phyloP scores from a whole-genome alignment of 129 eudicot genomes.

The Flaveria sonorensis region DNA sequence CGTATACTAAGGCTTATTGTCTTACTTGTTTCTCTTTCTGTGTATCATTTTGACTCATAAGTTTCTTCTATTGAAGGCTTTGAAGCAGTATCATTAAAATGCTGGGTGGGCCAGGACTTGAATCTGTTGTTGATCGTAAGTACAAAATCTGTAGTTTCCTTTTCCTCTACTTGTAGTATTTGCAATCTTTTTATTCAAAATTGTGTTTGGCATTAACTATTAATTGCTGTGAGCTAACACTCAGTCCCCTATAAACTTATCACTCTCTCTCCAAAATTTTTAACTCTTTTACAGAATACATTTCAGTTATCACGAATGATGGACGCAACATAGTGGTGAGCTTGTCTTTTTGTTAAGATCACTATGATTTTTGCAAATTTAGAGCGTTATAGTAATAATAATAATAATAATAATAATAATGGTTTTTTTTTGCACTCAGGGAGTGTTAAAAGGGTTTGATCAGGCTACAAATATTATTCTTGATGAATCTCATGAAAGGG shows the following conservation, averaged over 20 bases:
- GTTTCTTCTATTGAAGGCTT: slow-evolving; percentile 16
- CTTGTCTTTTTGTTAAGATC: slow-evolving; percentile 1
- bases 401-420: background rate
- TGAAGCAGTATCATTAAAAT: slow-evolving; percentile 30
- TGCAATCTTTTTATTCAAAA: background rate
- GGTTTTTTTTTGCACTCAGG: slow-evolving; percentile 43
- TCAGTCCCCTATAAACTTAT: background rate
- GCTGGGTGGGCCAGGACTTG: slow-evolving; percentile 55
- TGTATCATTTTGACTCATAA: background rate
- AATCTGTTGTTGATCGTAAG: slow-evolving; percentile 61
- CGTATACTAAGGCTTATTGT: background rate
- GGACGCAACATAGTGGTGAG: slow-evolving; percentile 90
- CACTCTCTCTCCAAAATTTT: background rate
- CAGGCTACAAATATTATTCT: slow-evolving; percentile 92
- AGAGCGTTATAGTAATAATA: background rate
- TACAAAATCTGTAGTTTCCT: background rate
- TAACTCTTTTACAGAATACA: slow-evolving; percentile 48
- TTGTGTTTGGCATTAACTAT: background rate
- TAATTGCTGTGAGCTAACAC: background rate
- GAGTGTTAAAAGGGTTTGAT: slow-evolving; percentile 78
- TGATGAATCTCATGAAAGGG: slow-evolving; percentile 94
- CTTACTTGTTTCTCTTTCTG: background rate
- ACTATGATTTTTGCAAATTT: background rate
- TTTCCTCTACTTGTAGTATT: background rate
- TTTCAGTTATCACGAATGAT: slow-evolving; percentile 81